A percentile compares a stretch with the other conserved stretches of the same genome.
These are phyloP conservation scores for Rhodosporidiobolus odoratus DNA, from an alignment of 768 basidiomycete genomes.

Conservation along the genomic window DNA sequence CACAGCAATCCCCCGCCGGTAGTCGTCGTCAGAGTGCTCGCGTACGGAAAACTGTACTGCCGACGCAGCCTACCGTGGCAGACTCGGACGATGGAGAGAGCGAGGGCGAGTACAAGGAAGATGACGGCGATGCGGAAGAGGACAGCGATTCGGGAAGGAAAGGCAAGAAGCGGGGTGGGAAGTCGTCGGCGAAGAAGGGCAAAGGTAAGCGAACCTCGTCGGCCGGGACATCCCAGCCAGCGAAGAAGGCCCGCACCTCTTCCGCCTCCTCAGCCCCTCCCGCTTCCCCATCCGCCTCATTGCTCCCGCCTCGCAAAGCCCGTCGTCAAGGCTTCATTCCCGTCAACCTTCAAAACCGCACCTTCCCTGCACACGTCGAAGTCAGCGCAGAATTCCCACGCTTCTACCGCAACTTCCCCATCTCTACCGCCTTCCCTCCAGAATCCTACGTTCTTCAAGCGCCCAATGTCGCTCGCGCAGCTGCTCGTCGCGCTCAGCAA, in stretches of 20 bases:
- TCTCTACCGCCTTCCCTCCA: constrained; percentile 56
- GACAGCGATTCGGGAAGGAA: constrained; percentile 15
- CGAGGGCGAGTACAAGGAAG: constrained; percentile 9
- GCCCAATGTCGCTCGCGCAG: background rate
- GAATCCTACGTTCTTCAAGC: constrained; percentile 34
- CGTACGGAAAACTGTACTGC: constrained; percentile 9
- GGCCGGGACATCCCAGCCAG: background rate
- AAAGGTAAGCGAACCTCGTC: constrained; percentile 21
- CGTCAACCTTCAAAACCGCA: constrained; percentile 44
- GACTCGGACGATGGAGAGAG: constrained; percentile 6
- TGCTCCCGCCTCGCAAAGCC: constrained; percentile 9
- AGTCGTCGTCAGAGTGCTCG: constrained; percentile 13
- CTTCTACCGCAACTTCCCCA: constrained; percentile 67
- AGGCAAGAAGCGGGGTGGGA: constrained; percentile 12
- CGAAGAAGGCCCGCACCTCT: constrained; percentile 10
- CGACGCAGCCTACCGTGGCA: background rate
- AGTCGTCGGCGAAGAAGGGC: constrained; percentile 10
- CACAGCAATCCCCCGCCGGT: constrained; percentile 4
- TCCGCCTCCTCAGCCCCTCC: background rate
- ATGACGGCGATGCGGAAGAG: constrained; percentile 5
- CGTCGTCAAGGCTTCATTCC: constrained; percentile 26
- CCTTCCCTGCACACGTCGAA: constrained; percentile 54
- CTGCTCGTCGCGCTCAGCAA: background rate
- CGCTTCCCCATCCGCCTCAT: background rate
- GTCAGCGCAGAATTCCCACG: constrained; percentile 55